phyloP scores from a whole-genome alignment of 2,329 filamentous ascomycete species.

The Tolypocladium tundrense region DNA sequence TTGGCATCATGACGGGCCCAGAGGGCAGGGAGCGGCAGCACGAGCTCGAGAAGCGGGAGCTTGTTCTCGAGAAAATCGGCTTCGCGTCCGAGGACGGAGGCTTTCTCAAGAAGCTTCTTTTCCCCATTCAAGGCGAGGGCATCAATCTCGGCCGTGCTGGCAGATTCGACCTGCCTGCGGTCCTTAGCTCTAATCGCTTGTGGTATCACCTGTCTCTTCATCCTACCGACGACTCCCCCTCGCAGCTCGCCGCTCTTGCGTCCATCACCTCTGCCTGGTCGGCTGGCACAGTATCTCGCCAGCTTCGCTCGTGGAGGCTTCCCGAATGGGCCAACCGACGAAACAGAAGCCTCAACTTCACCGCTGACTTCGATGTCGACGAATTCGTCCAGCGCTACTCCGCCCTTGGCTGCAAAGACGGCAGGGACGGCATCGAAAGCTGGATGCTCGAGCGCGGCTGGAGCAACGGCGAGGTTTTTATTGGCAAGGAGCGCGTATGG shows the following conservation, averaged over 20 bases:
- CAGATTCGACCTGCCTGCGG: constrained; percentile 65
- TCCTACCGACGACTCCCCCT: constrained; percentile 77
- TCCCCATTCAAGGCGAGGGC: constrained; percentile 68
- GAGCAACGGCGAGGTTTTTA: constrained; percentile 93
- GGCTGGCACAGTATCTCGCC: constrained; percentile 81
- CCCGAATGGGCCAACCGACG: constrained; percentile 95
- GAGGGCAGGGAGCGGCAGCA: constrained; percentile 64
- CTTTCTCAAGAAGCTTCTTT: constrained; percentile 72
- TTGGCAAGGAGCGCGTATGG: constrained; percentile 90
- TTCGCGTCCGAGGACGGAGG: constrained; percentile 72
- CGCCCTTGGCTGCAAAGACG: constrained; percentile 76
- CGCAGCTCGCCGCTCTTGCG: constrained; percentile 59
- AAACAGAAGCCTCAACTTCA: constrained; percentile 87
- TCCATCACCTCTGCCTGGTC: constrained; percentile 82
- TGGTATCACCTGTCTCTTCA: constrained; percentile 94
- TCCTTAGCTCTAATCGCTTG: constrained; percentile 73
- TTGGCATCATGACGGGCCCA: constrained; percentile 62
- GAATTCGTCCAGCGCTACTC: constrained; percentile 82
- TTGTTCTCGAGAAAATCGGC: constrained; percentile 75
- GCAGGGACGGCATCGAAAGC: constrained; percentile 83
- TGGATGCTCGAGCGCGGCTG: constrained; percentile 93
- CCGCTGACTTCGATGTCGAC: constrained; percentile 88
- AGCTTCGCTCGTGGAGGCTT: constrained; percentile 85
- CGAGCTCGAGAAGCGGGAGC: constrained; percentile 71
- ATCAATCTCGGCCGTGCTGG: constrained; percentile 69